Percentiles rank a stretch among this genome's conserved stretches.
These are phyloP conservation scores for Syzygium aromaticum DNA, from an alignment of 345 rosid species.

Conservation along the genomic window DNA sequence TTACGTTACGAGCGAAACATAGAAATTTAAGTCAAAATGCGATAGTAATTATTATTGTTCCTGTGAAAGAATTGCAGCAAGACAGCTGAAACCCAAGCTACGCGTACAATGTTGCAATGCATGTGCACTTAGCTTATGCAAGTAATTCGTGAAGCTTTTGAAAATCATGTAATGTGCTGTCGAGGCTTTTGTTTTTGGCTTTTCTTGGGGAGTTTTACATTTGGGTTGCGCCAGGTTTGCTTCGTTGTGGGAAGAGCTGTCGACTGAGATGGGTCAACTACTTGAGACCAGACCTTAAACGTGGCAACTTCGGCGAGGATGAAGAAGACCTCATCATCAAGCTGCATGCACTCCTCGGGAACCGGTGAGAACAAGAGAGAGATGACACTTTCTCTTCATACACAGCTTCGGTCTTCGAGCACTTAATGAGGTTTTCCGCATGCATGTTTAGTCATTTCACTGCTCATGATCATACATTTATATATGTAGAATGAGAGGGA, in stretches of 20 bases:
- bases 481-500: neutral
- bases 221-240: conserved; percentile 5
- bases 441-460: neutral
- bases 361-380: conserved; percentile 4
- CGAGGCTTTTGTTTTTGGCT: neutral
- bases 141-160: neutral
- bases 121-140: neutral
- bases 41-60: neutral
- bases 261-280: conserved; percentile 28
- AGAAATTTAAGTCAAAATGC: neutral
- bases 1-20: neutral
- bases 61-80: neutral
- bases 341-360: conserved; percentile 28
- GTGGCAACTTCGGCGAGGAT: conserved; percentile 23
- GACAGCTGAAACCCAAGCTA: neutral
- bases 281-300: conserved; percentile 24
- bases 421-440: neutral
- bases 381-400: neutral
- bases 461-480: neutral
- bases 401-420: neutral
- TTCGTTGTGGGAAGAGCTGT: conserved; percentile 27
- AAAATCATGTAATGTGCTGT: neutral
- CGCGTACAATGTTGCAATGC: neutral
- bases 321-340: conserved; percentile 26
- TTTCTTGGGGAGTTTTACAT: neutral